Evolutionary conservation across 1,139 yeast genomes (phyloP).

Genomic region (Taiozyma sp.): DNA sequence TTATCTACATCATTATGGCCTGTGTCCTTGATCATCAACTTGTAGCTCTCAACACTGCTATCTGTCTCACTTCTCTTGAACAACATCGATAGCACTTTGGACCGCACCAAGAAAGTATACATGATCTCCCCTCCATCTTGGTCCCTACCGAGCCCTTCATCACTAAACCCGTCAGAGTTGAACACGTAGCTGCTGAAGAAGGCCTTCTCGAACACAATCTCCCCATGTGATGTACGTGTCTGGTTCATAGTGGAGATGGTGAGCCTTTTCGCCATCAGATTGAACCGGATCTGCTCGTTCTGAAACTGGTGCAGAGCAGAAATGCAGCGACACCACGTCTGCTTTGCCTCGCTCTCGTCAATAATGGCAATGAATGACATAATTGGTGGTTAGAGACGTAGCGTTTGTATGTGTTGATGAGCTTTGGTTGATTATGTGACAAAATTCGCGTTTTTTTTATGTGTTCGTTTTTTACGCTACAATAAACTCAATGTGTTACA

Average conservation of each 20-base stretch:
- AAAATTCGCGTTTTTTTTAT: background rate
- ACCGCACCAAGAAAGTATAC: slow-evolving; percentile 42
- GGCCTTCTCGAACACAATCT: slow-evolving; percentile 29
- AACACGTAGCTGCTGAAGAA: slow-evolving; percentile 36
- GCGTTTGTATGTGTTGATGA: slow-evolving; percentile 15
- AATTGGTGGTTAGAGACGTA: background rate
- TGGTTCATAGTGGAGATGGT: slow-evolving; percentile 37
- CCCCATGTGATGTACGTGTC: slow-evolving; percentile 39
- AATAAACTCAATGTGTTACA: no score
- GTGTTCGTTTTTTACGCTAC: no score
- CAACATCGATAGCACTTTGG: slow-evolving; percentile 43
- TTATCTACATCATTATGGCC: slow-evolving; percentile 8
- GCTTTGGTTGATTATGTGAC: background rate
- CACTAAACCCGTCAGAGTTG: slow-evolving; percentile 21
- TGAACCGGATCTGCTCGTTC: slow-evolving; percentile 36
- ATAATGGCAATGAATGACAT: slow-evolving; percentile 39
- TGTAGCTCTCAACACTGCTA: slow-evolving; percentile 31
- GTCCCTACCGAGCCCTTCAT: slow-evolving; percentile 26
- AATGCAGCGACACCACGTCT: slow-evolving; percentile 38
- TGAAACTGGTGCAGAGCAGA: slow-evolving; percentile 33
- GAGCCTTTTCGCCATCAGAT: slow-evolving; percentile 24
- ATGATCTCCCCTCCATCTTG: slow-evolving; percentile 7
- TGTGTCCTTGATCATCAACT: slow-evolving; percentile 19
- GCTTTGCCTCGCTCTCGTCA: slow-evolving; percentile 31
- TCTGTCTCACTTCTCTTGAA: slow-evolving; percentile 43